Evolutionary conservation across 345 rosid species (phyloP).

Genomic region (Aquilaria yunnanensis): DNA sequence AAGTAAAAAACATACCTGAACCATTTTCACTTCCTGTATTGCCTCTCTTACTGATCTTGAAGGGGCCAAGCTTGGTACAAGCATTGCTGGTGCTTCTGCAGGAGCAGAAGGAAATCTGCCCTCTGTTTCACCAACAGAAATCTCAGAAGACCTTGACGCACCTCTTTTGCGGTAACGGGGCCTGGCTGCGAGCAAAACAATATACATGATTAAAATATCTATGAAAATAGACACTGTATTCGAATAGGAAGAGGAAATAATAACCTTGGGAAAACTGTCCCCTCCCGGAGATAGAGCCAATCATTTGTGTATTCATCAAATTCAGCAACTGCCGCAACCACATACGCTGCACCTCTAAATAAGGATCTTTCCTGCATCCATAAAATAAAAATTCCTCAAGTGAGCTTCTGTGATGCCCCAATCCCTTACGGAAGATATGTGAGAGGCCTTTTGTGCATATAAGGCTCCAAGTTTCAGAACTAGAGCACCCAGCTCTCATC

Average conservation of each 20-base stretch:
- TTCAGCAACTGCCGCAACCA: conserved; percentile 82
- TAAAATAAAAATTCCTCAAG: neutral
- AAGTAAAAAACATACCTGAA: conserved; percentile 46
- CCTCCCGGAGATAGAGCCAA: conserved; percentile 81
- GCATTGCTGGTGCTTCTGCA: conserved; percentile 59
- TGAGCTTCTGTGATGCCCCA: too few species aligned
- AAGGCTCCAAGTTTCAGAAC: too few species aligned
- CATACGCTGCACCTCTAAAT: conserved; percentile 68
- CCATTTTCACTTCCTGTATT: conserved; percentile 79
- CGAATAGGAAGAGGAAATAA: conserved; percentile 10
- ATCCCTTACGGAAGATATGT: neutral
- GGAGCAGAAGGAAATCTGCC: conserved; percentile 27
- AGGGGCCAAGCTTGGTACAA: conserved; percentile 62
- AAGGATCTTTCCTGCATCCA: conserved; percentile 73
- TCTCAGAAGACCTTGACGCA: conserved; percentile 39
- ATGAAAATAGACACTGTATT: neutral
- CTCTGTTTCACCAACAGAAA: conserved; percentile 33
- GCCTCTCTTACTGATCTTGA: conserved; percentile 71
- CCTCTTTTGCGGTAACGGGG: conserved; percentile 58
- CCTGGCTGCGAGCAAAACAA: conserved; percentile 40
- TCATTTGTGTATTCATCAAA: conserved; percentile 89
- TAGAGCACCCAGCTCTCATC: too few species aligned
- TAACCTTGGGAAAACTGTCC: conserved; percentile 82
- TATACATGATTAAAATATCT: conserved; percentile 18
- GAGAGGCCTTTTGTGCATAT: too few species aligned